Conservation (phyloP, 148 eudicot species). For the Cornus suecica region DNA sequence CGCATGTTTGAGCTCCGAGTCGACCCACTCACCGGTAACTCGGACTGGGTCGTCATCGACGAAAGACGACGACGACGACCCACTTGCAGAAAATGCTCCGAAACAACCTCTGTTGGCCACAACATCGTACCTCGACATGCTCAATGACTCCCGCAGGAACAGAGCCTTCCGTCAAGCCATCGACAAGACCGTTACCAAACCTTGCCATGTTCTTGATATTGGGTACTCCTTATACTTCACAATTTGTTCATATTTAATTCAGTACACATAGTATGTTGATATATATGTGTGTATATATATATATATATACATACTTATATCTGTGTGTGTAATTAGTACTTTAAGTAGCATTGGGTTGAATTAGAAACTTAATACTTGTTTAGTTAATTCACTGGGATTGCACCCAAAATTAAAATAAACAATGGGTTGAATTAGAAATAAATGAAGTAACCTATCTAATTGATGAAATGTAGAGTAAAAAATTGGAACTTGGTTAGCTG, state of each 20-base stretch:
- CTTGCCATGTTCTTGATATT: constrained; percentile 78
- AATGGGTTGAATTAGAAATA: not conserved
- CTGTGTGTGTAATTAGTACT: not conserved
- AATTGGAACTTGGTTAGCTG: not conserved
- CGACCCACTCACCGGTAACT: constrained; percentile 72
- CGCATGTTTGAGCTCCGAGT: constrained; percentile 69
- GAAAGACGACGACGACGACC: constrained; percentile 45
- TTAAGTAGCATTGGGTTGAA: not conserved
- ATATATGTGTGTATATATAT: not conserved
- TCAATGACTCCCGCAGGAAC: constrained; percentile 66
- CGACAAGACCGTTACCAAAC: constrained; percentile 57
- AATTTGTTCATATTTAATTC: not conserved
- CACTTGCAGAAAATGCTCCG: constrained; percentile 3
- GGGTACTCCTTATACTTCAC: constrained; percentile 40
- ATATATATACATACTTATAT: too few relatives aligned
- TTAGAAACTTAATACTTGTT: not conserved
- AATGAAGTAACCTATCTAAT: not conserved
- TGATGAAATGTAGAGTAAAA: not conserved
- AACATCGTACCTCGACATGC: constrained; percentile 89
- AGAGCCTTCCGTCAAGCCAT: constrained; percentile 67
- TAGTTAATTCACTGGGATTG: not conserved
- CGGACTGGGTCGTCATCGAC: constrained; percentile 75
- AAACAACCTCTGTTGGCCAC: constrained; percentile 47
- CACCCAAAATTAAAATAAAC: not conserved
- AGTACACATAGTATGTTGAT: not conserved